phyloP scores from a whole-genome alignment of 495 filamentous ascomycete species.

The Aspergillus indologenus region DNA sequence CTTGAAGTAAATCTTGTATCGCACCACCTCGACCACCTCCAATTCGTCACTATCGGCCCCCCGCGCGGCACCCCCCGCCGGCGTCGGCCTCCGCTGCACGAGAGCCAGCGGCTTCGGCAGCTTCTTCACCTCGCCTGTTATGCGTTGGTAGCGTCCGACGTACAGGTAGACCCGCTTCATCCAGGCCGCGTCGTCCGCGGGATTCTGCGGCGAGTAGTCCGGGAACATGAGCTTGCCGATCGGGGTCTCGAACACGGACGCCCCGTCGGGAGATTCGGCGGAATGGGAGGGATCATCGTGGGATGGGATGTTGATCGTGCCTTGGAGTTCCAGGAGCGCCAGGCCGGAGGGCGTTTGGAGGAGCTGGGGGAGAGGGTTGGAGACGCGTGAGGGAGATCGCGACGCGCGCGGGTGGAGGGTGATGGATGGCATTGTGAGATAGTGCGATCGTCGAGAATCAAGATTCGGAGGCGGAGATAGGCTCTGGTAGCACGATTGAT shows the following conservation, averaged over 20 bases:
- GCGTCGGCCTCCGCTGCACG: conserved; percentile 51
- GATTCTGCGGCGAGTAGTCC: conserved; percentile 55
- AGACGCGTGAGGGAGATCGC: conserved; percentile 16
- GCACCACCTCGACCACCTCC: conserved; percentile 81
- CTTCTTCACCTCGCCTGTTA: conserved; percentile 89
- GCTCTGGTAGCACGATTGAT: no score
- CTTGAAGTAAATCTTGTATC: conserved; percentile 86
- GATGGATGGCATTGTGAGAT: conserved; percentile 44
- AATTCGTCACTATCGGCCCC: conserved; percentile 44
- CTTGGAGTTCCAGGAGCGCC: conserved; percentile 88
- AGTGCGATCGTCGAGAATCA: background rate
- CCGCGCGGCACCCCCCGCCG: conserved; percentile 7
- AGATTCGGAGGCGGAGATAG: background rate
- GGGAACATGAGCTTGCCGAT: conserved; percentile 81
- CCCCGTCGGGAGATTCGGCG: conserved; percentile 1
- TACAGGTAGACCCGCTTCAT: conserved; percentile 88
- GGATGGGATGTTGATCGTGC: conserved; percentile 65
- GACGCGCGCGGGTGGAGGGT: conserved; percentile 28
- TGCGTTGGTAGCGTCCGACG: conserved; percentile 82
- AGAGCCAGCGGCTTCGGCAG: conserved; percentile 73
- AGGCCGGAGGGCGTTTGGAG: conserved; percentile 75
- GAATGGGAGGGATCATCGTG: conserved; percentile 5
- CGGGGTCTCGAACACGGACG: conserved; percentile 42
- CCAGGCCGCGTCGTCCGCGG: conserved; percentile 60
- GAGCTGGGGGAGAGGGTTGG: conserved; percentile 71